Evolutionary conservation across 352 stramenopile genomes (phyloP).

Genomic region (Pythium monospermum): DNA sequence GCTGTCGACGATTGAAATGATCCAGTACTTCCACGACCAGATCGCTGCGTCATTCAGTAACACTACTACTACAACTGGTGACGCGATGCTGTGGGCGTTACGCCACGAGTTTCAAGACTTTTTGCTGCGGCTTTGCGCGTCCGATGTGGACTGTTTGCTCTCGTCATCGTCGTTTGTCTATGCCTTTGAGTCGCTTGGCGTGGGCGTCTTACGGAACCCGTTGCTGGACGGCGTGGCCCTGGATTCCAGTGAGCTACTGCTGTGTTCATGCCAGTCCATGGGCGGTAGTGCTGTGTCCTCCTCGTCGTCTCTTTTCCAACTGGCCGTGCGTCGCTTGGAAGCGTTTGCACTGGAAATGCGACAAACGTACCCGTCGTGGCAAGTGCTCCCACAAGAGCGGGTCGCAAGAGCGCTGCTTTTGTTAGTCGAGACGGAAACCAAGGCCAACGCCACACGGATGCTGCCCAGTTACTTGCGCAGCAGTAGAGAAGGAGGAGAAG

Average conservation of each 20-base stretch:
- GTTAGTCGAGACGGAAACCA: constrained; percentile 49
- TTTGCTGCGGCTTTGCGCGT: constrained; percentile 39
- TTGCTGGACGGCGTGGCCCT: constrained; percentile 59
- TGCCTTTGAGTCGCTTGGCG: constrained; percentile 42
- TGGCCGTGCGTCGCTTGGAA: constrained; percentile 49
- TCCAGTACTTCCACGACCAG: constrained; percentile 49
- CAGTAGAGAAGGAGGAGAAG: too few species aligned
- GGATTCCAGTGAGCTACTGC: constrained; percentile 61
- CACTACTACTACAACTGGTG: not conserved
- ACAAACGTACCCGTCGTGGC: constrained; percentile 38
- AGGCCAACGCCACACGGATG: constrained; percentile 42
- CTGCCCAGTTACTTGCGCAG: constrained; percentile 52
- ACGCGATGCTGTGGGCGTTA: constrained; percentile 20
- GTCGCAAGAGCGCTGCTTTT: constrained; percentile 50
- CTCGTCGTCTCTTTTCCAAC: constrained; percentile 45
- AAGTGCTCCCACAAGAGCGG: constrained; percentile 45
- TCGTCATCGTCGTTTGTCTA: constrained; percentile 28
- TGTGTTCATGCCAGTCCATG: constrained; percentile 52
- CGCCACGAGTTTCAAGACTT: constrained; percentile 42
- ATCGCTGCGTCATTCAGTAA: too few species aligned
- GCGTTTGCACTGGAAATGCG: constrained; percentile 42
- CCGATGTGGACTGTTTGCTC: constrained; percentile 44
- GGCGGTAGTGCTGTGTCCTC: constrained; percentile 15
- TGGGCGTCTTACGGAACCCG: constrained; percentile 48
- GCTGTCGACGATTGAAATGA: constrained; percentile 58